Conservation (phyloP, 1,139 yeast species). For the Yamadazyma kanchanaburiensis region DNA sequence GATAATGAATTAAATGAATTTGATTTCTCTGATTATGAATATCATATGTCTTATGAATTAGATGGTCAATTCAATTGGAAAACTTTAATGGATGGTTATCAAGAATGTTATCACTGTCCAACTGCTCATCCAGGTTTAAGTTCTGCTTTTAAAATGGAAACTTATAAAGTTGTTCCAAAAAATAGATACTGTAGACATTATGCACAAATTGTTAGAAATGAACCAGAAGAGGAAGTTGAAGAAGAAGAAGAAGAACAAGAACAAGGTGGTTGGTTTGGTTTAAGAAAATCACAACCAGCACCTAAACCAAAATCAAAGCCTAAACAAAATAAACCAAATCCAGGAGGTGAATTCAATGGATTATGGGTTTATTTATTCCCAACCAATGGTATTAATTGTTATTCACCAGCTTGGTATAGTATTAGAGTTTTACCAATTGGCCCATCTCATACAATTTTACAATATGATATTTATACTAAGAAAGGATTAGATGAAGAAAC, state of each 20-base stretch:
- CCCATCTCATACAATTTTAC: slow-evolving; percentile 53
- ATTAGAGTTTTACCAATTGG: slow-evolving; percentile 55
- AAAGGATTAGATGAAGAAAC: slow-evolving; percentile 50
- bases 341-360: slow-evolving; percentile 59
- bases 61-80: slow-evolving; percentile 66
- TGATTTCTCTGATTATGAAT: slow-evolving; percentile 59
- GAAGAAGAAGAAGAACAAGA: slow-evolving; percentile 20
- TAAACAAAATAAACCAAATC: slow-evolving; percentile 41
- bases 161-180: slow-evolving; percentile 61
- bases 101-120: slow-evolving; percentile 66
- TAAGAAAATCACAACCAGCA: slow-evolving; percentile 23
- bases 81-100: slow-evolving; percentile 65
- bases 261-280: slow-evolving; percentile 48
- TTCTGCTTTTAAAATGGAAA: slow-evolving; percentile 57
- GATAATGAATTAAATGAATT: slow-evolving; percentile 50
- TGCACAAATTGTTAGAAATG: slow-evolving; percentile 21
- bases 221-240: slow-evolving; percentile 9
- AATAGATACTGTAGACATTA: slow-evolving; percentile 59
- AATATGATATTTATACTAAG: slow-evolving; percentile 59
- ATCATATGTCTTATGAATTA: slow-evolving; percentile 62
- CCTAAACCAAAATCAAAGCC: slow-evolving; percentile 9
- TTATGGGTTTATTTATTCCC: slow-evolving; percentile 62
- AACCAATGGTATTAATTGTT: slow-evolving; percentile 57
- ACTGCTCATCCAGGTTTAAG: slow-evolving; percentile 62
- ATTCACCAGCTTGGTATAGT: slow-evolving; percentile 65